Conservation (phyloP, 202 grass and related monocot species). For the Panicum virgatum region DNA sequence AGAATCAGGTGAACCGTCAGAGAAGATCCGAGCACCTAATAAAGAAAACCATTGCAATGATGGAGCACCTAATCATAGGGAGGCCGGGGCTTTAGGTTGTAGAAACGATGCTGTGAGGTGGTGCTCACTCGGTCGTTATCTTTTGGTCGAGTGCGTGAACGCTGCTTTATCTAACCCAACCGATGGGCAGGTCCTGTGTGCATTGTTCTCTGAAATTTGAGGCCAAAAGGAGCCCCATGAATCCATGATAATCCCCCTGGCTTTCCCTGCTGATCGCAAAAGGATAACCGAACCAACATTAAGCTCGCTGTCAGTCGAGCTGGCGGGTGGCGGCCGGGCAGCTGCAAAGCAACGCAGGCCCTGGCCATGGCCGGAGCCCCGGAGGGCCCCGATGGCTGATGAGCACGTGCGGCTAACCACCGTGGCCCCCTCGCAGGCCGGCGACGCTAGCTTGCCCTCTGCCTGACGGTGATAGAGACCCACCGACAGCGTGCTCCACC, state of each 20-base stretch:
- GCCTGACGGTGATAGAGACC: background rate
- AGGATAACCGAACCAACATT: background rate
- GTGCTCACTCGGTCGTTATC: background rate
- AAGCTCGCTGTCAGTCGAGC: slow-evolving; percentile 34
- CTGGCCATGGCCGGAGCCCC: background rate
- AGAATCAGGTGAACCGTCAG: slow-evolving; percentile 23
- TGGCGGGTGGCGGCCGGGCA: background rate
- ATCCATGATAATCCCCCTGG: background rate
- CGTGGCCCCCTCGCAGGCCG: background rate
- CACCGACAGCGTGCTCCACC: slow-evolving; percentile 42
- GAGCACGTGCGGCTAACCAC: slow-evolving; percentile 39
- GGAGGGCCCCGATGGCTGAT: background rate
- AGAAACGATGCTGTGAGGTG: background rate
- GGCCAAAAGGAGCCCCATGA: background rate
- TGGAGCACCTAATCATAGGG: slow-evolving; percentile 13
- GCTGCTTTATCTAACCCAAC: background rate
- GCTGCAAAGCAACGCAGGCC: background rate
- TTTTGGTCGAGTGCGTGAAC: slow-evolving; percentile 10
- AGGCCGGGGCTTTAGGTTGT: background rate
- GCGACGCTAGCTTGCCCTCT: background rate
- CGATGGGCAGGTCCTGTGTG: background rate
- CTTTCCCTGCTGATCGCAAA: background rate
- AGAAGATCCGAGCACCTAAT: background rate
- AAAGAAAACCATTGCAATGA: slow-evolving; percentile 16
- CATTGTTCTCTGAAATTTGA: background rate